Base-by-base conservation (phyloP, 164 flowering plant genomes). In the Stephania japonica region DNA sequence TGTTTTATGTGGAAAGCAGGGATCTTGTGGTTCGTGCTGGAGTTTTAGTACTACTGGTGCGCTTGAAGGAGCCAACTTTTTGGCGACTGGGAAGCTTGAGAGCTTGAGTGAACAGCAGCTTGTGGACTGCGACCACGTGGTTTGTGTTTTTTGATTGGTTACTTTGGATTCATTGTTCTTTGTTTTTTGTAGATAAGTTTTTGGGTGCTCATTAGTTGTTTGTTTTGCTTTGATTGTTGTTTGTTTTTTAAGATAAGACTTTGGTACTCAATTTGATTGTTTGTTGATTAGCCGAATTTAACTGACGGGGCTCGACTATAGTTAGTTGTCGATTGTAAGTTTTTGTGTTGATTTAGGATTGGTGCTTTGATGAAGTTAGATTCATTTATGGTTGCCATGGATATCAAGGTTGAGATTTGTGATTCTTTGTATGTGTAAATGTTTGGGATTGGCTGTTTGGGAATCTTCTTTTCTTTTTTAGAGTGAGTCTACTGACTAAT, bases 21-120 rank as follows among this genome's bases (percentile, higher is more conserved):
- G 38, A 32, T 32, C 59, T 19, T 95, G 99, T 72, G 99, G 99
- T 27, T 91, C 98, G 14, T 95, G 99, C 83, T 95, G 99, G 99
- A 80, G 93, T 21, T 95, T 95, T 72, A 95, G 99, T 75, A 74
- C 99, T 0, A 80, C 91, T 0, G 99, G 98, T 65, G 99, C 97
- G 2, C 59, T 95, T 78, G 99, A 94, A 83, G 98, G 97, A 75
- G 94, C 98, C 53, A 81, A 91, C 72, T 94, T 71, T 77, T 80
- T 94, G 38, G 72, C 92, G 7, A 91, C 97, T 0, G 94, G 97
- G 59, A 80, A 91, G 74, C 91, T 94, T 13, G 87, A 87, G 68
- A 94, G 94, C 85, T 81, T 94, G 56, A 94, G 98, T 50, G 97
- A 92, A 81, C 98, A 94, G 73, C 98, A 94, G 77, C 94, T 94